Percentiles rank a stretch among this genome's conserved stretches.
Conservation (phyloP, 805 yeast species). For the Saturnispora serradocipensis region DNA sequence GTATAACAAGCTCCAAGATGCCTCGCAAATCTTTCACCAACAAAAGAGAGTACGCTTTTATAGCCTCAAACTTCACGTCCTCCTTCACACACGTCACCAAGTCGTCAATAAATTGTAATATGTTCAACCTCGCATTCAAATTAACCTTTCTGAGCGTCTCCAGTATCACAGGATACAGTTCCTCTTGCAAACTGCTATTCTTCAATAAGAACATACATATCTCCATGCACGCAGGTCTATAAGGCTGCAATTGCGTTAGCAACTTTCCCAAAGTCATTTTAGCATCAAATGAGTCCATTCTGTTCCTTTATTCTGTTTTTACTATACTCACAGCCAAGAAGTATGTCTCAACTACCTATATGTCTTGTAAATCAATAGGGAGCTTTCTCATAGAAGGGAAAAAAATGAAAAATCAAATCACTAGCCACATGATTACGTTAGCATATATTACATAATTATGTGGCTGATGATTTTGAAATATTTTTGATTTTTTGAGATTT, state of each 20-base stretch:
- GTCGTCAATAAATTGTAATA: conserved; percentile 64
- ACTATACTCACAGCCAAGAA: not conserved
- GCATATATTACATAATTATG: not conserved
- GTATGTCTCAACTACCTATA: not conserved
- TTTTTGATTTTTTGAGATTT: not conserved
- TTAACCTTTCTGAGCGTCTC: conserved; percentile 47
- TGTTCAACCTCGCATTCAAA: conserved; percentile 54
- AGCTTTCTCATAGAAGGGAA: not conserved
- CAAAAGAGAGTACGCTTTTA: conserved; percentile 10
- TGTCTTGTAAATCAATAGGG: not conserved
- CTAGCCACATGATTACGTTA: not conserved
- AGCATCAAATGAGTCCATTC: conserved; percentile 86
- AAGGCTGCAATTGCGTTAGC: conserved; percentile 56
- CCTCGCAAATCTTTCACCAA: conserved; percentile 27
- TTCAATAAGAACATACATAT: conserved; percentile 50
- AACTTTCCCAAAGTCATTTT: conserved; percentile 65
- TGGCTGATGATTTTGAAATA: not conserved
- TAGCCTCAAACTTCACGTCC: conserved; percentile 12
- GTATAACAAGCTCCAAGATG: conserved; percentile 30
- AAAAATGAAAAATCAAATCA: not conserved
- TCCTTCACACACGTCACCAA: conserved; percentile 30
- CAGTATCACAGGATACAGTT: conserved; percentile 55
- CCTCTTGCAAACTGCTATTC: conserved; percentile 53
- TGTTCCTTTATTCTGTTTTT: not conserved
- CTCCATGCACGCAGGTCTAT: conserved; percentile 40